These are phyloP conservation scores for Pythium monospermum DNA, from an alignment of 352 stramenopile genomes.

Conservation along the genomic window DNA sequence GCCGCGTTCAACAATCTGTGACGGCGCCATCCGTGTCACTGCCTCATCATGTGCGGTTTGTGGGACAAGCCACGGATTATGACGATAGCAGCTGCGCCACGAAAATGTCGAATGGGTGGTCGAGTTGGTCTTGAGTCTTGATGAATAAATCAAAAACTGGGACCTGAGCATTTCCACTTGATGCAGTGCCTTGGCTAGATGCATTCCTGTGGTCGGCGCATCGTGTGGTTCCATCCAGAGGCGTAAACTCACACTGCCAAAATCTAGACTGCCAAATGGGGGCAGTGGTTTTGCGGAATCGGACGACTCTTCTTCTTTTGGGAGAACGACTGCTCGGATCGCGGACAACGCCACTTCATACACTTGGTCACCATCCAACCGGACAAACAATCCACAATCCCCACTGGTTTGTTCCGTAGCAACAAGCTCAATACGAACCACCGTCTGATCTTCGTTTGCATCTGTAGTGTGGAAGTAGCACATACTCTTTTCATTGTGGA, in stretches of 20 bases:
- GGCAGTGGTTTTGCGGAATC: slow-evolving; percentile 7
- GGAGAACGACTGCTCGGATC: slow-evolving; percentile 8
- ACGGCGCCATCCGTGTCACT: background rate
- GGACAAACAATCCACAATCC: slow-evolving; percentile 11
- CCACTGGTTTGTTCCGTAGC: background rate
- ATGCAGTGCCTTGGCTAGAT: slow-evolving; percentile 15
- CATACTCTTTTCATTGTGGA: slow-evolving; percentile 27
- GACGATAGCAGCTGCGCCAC: slow-evolving; percentile 20
- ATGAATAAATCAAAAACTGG: background rate
- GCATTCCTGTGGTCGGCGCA: background rate
- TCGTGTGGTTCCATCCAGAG: slow-evolving; percentile 32
- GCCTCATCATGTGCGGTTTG: background rate
- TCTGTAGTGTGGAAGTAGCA: slow-evolving; percentile 27
- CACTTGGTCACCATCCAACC: slow-evolving; percentile 22
- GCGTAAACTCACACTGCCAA: slow-evolving; percentile 27
- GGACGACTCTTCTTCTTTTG: background rate
- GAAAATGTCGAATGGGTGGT: background rate
- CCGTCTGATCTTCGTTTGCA: slow-evolving; percentile 26
- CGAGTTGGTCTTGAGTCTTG: background rate
- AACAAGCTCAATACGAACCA: slow-evolving; percentile 27
- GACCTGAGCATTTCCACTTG: slow-evolving; percentile 7
- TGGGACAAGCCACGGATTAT: slow-evolving; percentile 16
- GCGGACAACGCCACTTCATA: slow-evolving; percentile 23
- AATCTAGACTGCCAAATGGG: slow-evolving; percentile 27
- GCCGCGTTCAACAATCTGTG: background rate